Percentiles rank a stretch among this genome's conserved stretches.
phyloP scores from a whole-genome alignment of 257 asterid species.

The Thymus mandschuricus region DNA sequence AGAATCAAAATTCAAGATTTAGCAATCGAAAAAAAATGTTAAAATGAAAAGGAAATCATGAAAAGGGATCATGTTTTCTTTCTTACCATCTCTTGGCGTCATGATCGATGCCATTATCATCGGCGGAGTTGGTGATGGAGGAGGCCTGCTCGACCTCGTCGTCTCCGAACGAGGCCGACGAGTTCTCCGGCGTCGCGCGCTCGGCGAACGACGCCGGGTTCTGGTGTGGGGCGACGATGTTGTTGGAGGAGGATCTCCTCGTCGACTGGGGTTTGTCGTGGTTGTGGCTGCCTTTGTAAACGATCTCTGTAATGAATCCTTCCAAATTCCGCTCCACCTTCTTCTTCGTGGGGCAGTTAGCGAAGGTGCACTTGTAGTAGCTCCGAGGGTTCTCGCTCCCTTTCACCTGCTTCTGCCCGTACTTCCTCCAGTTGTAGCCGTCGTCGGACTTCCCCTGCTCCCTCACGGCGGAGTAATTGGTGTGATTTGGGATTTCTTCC shows the following conservation, averaged over 20 bases:
- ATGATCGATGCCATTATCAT: conserved; percentile 65
- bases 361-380: conserved; percentile 82
- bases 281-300: conserved; percentile 84
- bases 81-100: conserved; percentile 84
- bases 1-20: neutral
- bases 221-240: conserved; percentile 15
- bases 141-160: conserved; percentile 80
- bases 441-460: conserved; percentile 79
- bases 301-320: conserved; percentile 86
- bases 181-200: conserved; percentile 49
- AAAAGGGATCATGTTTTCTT: neutral
- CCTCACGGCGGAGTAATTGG: neutral
- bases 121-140: conserved; percentile 66
- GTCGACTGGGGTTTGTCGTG: conserved; percentile 91
- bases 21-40: neutral
- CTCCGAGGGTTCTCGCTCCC: conserved; percentile 93
- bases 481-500: neutral
- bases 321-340: conserved; percentile 76
- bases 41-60: too few relatives aligned
- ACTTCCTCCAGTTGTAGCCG: conserved; percentile 93
- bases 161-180: conserved; percentile 79
- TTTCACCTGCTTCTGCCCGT: conserved; percentile 82
- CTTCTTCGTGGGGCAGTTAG: conserved; percentile 84
- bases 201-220: conserved; percentile 36
- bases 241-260: conserved; percentile 58